Base-by-base conservation (phyloP, 2,329 filamentous ascomycete species). In the Aspergillus arachidicola region DNA sequence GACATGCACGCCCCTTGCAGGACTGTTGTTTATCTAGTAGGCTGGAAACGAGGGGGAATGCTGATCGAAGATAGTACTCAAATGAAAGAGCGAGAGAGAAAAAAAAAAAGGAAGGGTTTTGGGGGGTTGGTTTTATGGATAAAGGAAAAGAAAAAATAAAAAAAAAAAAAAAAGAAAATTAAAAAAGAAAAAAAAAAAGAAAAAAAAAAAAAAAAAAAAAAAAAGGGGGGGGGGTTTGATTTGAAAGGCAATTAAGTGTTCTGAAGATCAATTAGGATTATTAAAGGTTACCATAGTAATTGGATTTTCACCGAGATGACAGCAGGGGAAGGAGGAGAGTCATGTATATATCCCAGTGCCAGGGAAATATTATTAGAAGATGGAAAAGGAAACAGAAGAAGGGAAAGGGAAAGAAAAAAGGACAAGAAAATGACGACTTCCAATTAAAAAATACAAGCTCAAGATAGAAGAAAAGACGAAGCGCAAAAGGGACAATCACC, bases 1-100 rank as follows among this genome's bases (percentile, higher is more conserved):
- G 56, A 57, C 58, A 61, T 61, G 55, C 41, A 61, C 59, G 36
- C 50, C 58, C 68, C 68, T 68, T 70, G 63, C 67, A 64, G 67
- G 61, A 61, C 36, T 30, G 64, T 66, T 50, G 48, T 57, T 61
- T 65, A 61, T 63, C 58, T 62, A 57, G 56, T 61, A 54, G 56
- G 61, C 57, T 43, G 61, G 48, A 60, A 65, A 71, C 64, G 66
- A 63, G 61, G 62, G 58, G 10, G 48, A 32, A 34, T 51, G 48
- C 16, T 23, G 48, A 32, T 51, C 28, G 28, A 51, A 32, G 9
- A 34, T 51, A 51, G 7, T n/a, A 32, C 6, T 21, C 19, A 11
- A n/a, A 14, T n/a, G 28, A 32, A 51, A 51, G 28, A 30, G 46
- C 58, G 55, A 51, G 56, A 11, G 32, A 16, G 41, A 26, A 53